phyloP scores from a whole-genome alignment of 208 protist genomes.

The Trypanosoma mega region DNA sequence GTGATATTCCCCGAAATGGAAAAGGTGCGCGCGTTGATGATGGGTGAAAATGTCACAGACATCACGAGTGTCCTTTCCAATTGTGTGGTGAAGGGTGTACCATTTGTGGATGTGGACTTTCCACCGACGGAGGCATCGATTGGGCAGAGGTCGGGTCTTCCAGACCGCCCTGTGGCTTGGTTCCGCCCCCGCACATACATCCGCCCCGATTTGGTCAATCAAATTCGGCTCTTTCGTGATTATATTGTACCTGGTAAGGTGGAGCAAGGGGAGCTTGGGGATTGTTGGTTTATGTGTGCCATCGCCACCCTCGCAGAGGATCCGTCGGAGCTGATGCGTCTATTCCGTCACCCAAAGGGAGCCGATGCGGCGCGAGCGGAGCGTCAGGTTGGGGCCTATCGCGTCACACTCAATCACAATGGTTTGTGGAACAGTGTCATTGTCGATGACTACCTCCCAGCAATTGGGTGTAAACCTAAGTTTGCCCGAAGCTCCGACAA shows the following conservation, averaged over 20 bases:
- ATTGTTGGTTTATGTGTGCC: conserved; percentile 87
- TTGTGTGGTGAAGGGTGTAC: conserved; percentile 54
- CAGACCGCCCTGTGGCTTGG: conserved; percentile 64
- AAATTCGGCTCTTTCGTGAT: conserved; percentile 79
- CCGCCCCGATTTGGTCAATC: conserved; percentile 27
- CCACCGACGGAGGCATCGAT: conserved; percentile 60
- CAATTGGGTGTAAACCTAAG: conserved; percentile 41
- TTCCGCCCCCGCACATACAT: conserved; percentile 72
- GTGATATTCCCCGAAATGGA: conserved; percentile 57
- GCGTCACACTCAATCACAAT: conserved; percentile 88
- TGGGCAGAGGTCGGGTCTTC: conserved; percentile 33
- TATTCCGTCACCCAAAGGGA: conserved; percentile 72
- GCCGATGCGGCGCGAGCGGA: conserved; percentile 46
- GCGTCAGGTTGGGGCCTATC: conserved; percentile 72
- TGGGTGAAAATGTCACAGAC: conserved; percentile 31
- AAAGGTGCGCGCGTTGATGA: conserved; percentile 37
- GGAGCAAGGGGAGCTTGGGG: conserved; percentile 71
- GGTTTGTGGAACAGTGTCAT: conserved; percentile 83
- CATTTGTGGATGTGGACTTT: conserved; percentile 82
- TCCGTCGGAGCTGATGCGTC: conserved; percentile 42
- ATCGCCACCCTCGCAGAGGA: conserved; percentile 63
- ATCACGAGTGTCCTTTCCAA: conserved; percentile 37
- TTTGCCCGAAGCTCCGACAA: conserved; percentile 65
- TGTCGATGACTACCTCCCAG: conserved; percentile 88
- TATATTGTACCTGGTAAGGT: conserved; percentile 57